Base-by-base conservation (phyloP, 1,139 yeast species). In the Citeromyces hawaiiensis region DNA sequence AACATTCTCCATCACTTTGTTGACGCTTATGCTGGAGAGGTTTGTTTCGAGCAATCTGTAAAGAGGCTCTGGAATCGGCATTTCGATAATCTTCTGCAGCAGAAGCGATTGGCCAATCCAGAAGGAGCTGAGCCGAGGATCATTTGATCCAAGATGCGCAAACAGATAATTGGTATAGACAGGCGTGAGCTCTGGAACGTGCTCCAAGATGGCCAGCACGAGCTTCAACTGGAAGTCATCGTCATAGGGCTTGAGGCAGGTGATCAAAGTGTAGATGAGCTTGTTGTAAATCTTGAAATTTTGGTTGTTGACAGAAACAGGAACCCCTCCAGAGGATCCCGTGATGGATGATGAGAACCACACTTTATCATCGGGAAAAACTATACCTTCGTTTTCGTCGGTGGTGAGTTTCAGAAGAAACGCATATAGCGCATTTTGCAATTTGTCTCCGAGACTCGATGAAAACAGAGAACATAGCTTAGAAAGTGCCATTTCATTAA, bases 171-270 rank as follows among this genome's bases (percentile, higher is more conserved):
- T 65, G 55, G 76, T 66, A 47, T 82, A 88, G 1, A 88, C 83
- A 1, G 87, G 75, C 1, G 85, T 68, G 31, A 91, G 64, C 51
- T 87, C 96, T 1, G 85, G 81, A 37, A 75, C 66, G 29, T 63
- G 52, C 2, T 57, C 45, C 36, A 88, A 59, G 14, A 82, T 68
- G n/a, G 60, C 55, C 8, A 74, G 52, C 1, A 70, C 70, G 21
- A 82, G 64, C 31, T 70, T 68, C 42, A 79, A 63, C 48, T 86
- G 94, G 29, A 60, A 48, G 14, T 68, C 68, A 45, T 82, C 79
- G 46, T 83, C 88, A 85, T 91, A 81, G 0, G 96, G 94, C 51
- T 83, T 85, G 47, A 88, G 63, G 19, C 68, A 63, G 8, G 76
- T 75, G 18, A 86, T 53, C 7, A 86, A 58, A 2, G 78, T 69